A percentile compares a stretch with the other conserved stretches of the same genome.
Evolutionary conservation across 768 basidiomycete species (phyloP).

Genomic region (Asterophora parasitica): DNA sequence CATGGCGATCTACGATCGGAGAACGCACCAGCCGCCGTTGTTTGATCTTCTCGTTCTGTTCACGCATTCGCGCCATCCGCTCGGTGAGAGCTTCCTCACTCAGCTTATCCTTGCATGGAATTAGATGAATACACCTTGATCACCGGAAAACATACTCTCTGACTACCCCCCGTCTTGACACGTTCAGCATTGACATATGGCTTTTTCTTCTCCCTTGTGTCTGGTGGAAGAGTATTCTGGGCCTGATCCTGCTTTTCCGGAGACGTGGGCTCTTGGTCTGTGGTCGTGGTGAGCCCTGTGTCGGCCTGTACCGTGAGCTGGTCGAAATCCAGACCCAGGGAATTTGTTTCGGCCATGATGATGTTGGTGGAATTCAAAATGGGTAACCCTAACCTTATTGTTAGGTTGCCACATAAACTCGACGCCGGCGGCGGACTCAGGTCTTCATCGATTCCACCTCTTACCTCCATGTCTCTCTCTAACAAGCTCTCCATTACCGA

Average conservation of each 20-base stretch:
- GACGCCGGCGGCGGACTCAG: no score
- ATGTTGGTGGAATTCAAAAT: conserved; percentile 10
- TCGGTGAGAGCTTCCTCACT: conserved; percentile 55
- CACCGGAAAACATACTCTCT: conserved; percentile 46
- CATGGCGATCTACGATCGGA: neutral
- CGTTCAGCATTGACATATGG: conserved; percentile 82
- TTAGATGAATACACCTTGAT: conserved; percentile 7
- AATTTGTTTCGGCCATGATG: conserved; percentile 48
- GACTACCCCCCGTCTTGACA: conserved; percentile 75
- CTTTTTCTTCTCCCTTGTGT: conserved; percentile 50
- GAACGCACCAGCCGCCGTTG: conserved; percentile 47
- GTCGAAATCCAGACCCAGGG: conserved; percentile 69
- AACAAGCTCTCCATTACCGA: conserved; percentile 94
- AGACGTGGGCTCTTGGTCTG: conserved; percentile 8
- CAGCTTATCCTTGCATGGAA: conserved; percentile 24
- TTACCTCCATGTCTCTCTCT: conserved; percentile 78
- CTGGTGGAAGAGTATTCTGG: conserved; percentile 16
- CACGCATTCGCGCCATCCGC: conserved; percentile 56
- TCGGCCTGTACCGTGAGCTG: conserved; percentile 33
- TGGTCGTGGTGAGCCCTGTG: conserved; percentile 4
- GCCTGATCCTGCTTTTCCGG: conserved; percentile 13
- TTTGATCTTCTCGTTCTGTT: conserved; percentile 65
- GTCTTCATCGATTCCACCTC: conserved; percentile 7
- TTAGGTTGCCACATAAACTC: conserved; percentile 7
- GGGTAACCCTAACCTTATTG: conserved; percentile 26